Percentiles rank a stretch among this genome's conserved stretches.
phyloP scores from a whole-genome alignment of 140 eudicot genomes.

The Erigeron philadelphicus region DNA sequence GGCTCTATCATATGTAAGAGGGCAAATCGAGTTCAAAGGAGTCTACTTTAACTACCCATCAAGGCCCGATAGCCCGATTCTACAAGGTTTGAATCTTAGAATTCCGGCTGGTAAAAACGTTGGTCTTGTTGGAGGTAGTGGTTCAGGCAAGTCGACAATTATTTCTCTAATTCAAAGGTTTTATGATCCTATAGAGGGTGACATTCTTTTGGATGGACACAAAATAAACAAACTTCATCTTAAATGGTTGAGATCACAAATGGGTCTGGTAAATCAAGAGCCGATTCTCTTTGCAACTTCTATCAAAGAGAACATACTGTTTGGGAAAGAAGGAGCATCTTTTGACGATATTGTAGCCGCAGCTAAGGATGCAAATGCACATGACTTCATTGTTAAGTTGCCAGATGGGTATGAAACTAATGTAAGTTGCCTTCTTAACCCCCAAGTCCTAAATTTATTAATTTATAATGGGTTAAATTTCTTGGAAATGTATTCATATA shows the following conservation, averaged over 20 bases:
- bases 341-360: conserved; percentile 43
- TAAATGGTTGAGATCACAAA: conserved; percentile 48
- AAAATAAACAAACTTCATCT: conserved; percentile 43
- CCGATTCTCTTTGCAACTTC: conserved; percentile 52
- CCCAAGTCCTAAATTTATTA: not conserved
- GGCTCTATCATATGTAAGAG: conserved; percentile 43
- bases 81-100: conserved; percentile 40
- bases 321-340: conserved; percentile 45
- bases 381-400: conserved; percentile 41
- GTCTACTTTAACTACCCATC: conserved; percentile 46
- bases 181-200: conserved; percentile 50
- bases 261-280: conserved; percentile 52
- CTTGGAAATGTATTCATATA: too few species aligned
- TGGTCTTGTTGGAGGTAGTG: conserved; percentile 52
- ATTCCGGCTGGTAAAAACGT: conserved; percentile 40
- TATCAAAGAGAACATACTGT: conserved; percentile 43
- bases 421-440: conserved; percentile 17
- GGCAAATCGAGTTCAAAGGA: conserved; percentile 45
- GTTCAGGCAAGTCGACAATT: conserved; percentile 48
- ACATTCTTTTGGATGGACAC: conserved; percentile 38
- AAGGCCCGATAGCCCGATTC: conserved; percentile 42
- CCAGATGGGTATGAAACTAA: conserved; percentile 52
- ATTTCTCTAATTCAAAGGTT: conserved; percentile 45
- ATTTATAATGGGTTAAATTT: too few species aligned
- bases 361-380: conserved; percentile 54